A percentile compares a stretch with the other conserved stretches of the same genome.
phyloP scores from a whole-genome alignment of 345 rosid species.

The Garcia nutans region DNA sequence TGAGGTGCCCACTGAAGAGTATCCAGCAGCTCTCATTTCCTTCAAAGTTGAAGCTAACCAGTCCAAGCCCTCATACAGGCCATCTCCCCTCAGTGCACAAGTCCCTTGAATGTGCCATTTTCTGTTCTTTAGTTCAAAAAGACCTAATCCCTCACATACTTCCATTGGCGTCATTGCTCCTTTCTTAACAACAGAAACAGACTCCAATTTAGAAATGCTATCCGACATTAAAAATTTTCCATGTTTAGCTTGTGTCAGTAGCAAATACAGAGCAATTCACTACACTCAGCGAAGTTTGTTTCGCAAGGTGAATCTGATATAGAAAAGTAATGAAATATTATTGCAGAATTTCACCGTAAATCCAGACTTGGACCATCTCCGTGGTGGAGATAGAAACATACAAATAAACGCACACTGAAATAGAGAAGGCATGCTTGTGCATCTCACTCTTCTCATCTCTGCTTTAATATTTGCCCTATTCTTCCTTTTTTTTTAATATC shows the following conservation, averaged over 20 bases:
- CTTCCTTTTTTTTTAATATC: background rate
- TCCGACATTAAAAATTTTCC: background rate
- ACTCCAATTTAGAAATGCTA: background rate
- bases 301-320: background rate
- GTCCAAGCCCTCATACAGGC: slow-evolving; percentile 96
- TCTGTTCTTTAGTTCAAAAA: slow-evolving; percentile 85
- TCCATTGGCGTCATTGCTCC: slow-evolving; percentile 98
- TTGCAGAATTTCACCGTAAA: background rate
- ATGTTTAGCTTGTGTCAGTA: background rate
- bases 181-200: slow-evolving; percentile 46
- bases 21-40: slow-evolving; percentile 91
- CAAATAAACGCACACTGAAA: background rate
- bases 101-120: slow-evolving; percentile 99
- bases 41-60: slow-evolving; percentile 82
- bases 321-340: background rate
- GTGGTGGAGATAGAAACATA: background rate
- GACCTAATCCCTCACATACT: slow-evolving; percentile 90
- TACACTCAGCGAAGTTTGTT: background rate
- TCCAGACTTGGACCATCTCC: too few relatives aligned
- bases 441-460: too few relatives aligned
- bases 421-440: background rate
- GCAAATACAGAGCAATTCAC: background rate
- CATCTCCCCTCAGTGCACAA: slow-evolving; percentile 93
- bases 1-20: slow-evolving; percentile 74
- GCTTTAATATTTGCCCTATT: too few relatives aligned